Base-by-base conservation (phyloP, 768 basidiomycete genomes). In the Cytidiella melzeri region DNA sequence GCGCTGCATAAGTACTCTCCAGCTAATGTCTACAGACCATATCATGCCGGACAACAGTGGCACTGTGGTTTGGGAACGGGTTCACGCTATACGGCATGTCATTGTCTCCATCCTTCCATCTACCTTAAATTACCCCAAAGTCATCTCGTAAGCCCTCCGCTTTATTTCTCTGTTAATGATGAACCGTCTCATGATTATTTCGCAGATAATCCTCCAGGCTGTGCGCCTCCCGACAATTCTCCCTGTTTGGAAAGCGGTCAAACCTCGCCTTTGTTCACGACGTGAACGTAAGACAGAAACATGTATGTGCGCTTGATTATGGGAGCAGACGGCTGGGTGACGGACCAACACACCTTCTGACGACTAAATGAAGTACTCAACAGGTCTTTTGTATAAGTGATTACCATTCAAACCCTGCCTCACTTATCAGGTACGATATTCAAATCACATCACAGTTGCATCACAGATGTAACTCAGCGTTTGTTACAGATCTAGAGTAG, bases 351-450 rank as follows among this genome's bases (percentile, higher is more conserved):
- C 40, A 26, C 30, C 24, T n/a, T 7, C 25, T 4, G 30, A 28
- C n/a, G 55, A 57, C 45, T 64, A 12, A 53, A 75, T 58, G 69
- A 65, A 57, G 59, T 65, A 37, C 62, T 41, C 64, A 59, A 47
- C 55, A 58, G 45, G 41, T 34, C 34, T 61, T 23, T 36, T 61
- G 2, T 42, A 56, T 20, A 45, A n/a, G n/a, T n/a, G n/a, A n/a
- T n/a, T n/a, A n/a, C n/a, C n/a, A n/a, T n/a, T n/a, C n/a, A n/a
- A n/a, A n/a, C n/a, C n/a, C n/a, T n/a, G n/a, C n/a, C n/a, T n/a
- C n/a, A n/a, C n/a, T n/a, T n/a, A n/a, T n/a, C n/a, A n/a, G n/a
- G n/a, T n/a, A n/a, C n/a, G n/a, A n/a, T n/a, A n/a, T n/a, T n/a
- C n/a, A n/a, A n/a, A n/a, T n/a, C n/a, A n/a, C n/a, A n/a, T n/a